Evolutionary conservation across 2,329 filamentous ascomycete genomes (phyloP).

Genomic region (Chrysosporium keratinophilum): DNA sequence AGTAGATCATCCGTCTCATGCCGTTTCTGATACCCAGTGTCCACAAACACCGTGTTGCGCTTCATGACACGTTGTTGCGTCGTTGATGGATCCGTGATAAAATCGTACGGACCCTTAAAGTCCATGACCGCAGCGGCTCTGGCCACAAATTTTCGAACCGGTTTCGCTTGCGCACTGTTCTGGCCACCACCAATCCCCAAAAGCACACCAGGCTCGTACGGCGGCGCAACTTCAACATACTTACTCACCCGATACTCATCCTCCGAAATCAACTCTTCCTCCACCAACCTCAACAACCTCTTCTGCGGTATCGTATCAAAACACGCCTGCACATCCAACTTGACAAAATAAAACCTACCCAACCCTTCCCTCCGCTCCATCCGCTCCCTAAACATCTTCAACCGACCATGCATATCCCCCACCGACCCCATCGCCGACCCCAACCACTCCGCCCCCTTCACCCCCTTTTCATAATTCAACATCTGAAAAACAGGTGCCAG

Average conservation of each 20-base stretch:
- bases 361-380: background rate
- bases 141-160: slow-evolving; percentile 42
- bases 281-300: slow-evolving; percentile 58
- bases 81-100: slow-evolving; percentile 25
- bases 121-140: slow-evolving; percentile 41
- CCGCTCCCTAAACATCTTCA: slow-evolving; percentile 56
- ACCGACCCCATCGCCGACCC: slow-evolving; percentile 74
- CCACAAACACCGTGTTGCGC: slow-evolving; percentile 64
- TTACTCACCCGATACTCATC: slow-evolving; percentile 60
- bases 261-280: slow-evolving; percentile 45
- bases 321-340: slow-evolving; percentile 81
- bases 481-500: slow-evolving; percentile 65
- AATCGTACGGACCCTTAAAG: slow-evolving; percentile 37
- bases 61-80: slow-evolving; percentile 24
- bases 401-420: slow-evolving; percentile 62
- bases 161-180: slow-evolving; percentile 19
- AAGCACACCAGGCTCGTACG: slow-evolving; percentile 22
- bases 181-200: slow-evolving; percentile 10
- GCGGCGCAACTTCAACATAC: slow-evolving; percentile 59
- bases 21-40: slow-evolving; percentile 50
- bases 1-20: slow-evolving; percentile 53
- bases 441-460: slow-evolving; percentile 48
- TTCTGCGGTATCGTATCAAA: slow-evolving; percentile 92
- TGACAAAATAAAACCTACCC: slow-evolving; percentile 66
- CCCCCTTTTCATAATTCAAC: slow-evolving; percentile 62